These are phyloP conservation scores for Fraxinus albicans DNA, from an alignment of 305 asterid genomes.

Conservation along the genomic window DNA sequence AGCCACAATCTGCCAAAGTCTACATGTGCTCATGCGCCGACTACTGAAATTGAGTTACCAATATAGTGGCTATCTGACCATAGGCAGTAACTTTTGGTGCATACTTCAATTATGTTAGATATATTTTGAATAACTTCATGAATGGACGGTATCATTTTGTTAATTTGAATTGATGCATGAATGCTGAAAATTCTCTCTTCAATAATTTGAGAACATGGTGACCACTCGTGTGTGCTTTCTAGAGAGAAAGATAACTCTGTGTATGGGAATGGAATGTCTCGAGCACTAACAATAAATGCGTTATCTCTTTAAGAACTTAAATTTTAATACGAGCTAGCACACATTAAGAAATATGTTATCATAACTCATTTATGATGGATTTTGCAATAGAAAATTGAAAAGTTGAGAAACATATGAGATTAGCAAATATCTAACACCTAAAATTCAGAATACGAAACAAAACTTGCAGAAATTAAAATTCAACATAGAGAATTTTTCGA, in stretches of 20 bases:
- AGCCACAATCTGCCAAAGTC: neutral
- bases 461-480: no score
- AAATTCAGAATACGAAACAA: no score
- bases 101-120: neutral
- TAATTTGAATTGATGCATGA: neutral
- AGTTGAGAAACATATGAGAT: no score
- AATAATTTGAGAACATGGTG: neutral
- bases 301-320: neutral
- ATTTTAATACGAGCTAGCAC: neutral
- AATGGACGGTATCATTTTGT: neutral
- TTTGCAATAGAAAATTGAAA: neutral
- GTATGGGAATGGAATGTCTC: neutral
- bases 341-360: neutral
- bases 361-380: neutral
- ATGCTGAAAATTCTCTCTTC: no score
- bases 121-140: neutral
- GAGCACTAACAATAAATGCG: neutral
- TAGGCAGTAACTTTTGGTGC: neutral
- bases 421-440: no score
- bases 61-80: neutral
- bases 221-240: neutral
- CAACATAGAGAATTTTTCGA: no score
- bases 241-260: neutral
- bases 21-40: neutral
- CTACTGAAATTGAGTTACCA: neutral